phyloP scores from a whole-genome alignment of 257 asterid species.

The Nemophila menziesii region DNA sequence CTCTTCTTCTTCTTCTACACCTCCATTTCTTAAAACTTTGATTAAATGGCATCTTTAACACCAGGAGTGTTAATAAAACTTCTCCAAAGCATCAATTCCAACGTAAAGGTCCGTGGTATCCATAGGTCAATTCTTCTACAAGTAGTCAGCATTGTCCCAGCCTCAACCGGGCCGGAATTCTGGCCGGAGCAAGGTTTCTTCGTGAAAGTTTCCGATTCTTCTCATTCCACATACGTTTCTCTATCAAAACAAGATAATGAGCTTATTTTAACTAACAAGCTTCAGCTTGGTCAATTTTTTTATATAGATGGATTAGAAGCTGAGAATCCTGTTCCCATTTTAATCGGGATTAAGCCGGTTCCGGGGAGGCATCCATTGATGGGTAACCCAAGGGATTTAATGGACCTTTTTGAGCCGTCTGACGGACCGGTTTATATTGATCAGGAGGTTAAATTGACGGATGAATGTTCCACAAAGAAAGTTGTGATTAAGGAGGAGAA shows the following conservation, averaged over 20 bases:
- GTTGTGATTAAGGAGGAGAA: constrained; percentile 78
- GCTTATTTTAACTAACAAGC: constrained; percentile 61
- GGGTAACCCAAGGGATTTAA: constrained; percentile 75
- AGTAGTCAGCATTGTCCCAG: constrained; percentile 81
- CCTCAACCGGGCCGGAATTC: constrained; percentile 54
- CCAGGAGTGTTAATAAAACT: constrained; percentile 81
- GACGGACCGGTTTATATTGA: constrained; percentile 23
- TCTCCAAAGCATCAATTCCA: constrained; percentile 57
- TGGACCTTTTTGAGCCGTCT: constrained; percentile 54
- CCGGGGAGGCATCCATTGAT: constrained; percentile 73
- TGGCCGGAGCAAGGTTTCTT: constrained; percentile 84
- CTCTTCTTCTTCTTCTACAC: neutral
- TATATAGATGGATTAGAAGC: constrained; percentile 66
- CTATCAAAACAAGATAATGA: constrained; percentile 55
- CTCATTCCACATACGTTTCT: constrained; percentile 75
- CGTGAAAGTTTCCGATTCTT: constrained; percentile 81
- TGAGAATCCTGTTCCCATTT: constrained; percentile 58
- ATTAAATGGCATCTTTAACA: constrained; percentile 61
- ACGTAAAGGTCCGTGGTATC: constrained; percentile 57
- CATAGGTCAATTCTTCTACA: constrained; percentile 57
- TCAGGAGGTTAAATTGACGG: constrained; percentile 16
- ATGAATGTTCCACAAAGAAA: constrained; percentile 28
- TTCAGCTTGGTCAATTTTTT: constrained; percentile 68
- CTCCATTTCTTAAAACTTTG: no score
- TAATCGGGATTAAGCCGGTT: constrained; percentile 63